Conservation (phyloP, 768 basidiomycete species). For the Clavulina sp. region DNA sequence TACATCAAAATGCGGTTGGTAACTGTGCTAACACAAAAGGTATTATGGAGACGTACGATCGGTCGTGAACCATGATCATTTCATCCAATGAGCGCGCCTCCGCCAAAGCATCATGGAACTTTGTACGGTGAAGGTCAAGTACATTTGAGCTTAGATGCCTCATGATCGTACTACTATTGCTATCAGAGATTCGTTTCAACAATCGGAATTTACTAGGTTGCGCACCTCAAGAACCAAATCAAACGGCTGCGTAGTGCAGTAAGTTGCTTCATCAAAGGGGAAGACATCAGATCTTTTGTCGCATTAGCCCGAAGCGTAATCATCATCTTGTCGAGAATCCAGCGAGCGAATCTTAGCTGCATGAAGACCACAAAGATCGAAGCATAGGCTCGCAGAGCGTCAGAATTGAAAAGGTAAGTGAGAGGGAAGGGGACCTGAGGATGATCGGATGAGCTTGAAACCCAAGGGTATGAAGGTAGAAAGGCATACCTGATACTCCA, state of each 20-base stretch:
- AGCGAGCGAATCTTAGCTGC: constrained; percentile 58
- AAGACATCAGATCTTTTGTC: neutral
- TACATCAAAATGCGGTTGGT: too few species aligned
- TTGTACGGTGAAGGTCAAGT: constrained; percentile 15
- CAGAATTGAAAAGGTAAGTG: constrained; percentile 55
- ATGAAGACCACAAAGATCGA: constrained; percentile 54
- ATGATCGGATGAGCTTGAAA: neutral
- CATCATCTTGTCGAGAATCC: constrained; percentile 47
- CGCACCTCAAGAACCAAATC: constrained; percentile 76
- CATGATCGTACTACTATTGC: constrained; percentile 33
- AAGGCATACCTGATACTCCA: constrained; percentile 58
- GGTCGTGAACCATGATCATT: constrained; percentile 49
- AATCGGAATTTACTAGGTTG: constrained; percentile 8
- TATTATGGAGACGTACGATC: constrained; percentile 34
- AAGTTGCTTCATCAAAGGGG: constrained; percentile 38
- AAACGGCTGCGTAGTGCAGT: constrained; percentile 61
- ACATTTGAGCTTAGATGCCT: constrained; percentile 64
- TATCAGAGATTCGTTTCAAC: neutral
- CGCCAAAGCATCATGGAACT: constrained; percentile 40
- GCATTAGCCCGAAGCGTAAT: constrained; percentile 33
- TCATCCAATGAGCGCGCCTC: constrained; percentile 52
- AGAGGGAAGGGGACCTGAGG: constrained; percentile 44
- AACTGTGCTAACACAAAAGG: too few species aligned
- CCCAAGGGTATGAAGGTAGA: neutral
- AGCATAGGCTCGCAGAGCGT: constrained; percentile 37